Evolutionary conservation across 257 asterid genomes (phyloP).

Genomic region (Nicotiana obtusifolia): DNA sequence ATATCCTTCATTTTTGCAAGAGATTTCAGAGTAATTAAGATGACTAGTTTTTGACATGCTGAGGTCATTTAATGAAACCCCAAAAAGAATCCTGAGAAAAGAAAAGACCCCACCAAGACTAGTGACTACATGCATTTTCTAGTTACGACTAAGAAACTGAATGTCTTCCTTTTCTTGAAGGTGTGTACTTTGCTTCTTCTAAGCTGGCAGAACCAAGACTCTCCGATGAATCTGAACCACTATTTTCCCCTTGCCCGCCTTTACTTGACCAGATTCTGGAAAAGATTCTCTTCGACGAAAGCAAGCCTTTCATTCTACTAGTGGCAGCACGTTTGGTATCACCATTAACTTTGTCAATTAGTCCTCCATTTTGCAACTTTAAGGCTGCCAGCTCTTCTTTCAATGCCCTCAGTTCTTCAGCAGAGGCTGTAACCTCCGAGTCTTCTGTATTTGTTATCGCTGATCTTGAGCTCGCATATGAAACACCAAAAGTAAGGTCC

Average conservation of each 20-base stretch:
- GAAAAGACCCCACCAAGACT: neutral
- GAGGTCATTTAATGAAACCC: neutral
- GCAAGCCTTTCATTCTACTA: conserved; percentile 56
- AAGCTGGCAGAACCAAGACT: conserved; percentile 60
- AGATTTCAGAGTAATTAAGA: neutral
- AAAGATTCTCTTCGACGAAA: conserved; percentile 60
- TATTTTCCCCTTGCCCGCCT: conserved; percentile 50
- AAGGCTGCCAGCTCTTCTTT: conserved; percentile 77
- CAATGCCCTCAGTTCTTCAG: conserved; percentile 77
- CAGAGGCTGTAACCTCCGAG: conserved; percentile 88
- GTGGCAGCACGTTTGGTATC: conserved; percentile 39
- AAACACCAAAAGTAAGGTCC: conserved; percentile 53
- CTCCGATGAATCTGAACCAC: conserved; percentile 94
- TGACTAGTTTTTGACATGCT: conserved; percentile 17
- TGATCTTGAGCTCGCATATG: conserved; percentile 72
- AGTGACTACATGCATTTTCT: neutral
- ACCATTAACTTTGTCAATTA: conserved; percentile 29
- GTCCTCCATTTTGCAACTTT: conserved; percentile 49
- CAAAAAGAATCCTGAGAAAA: neutral
- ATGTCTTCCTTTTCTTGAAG: conserved; percentile 66
- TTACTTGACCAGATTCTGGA: conserved; percentile 81
- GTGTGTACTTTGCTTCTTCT: conserved; percentile 64
- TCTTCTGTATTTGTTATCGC: conserved; percentile 66
- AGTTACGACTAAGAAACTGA: conserved; percentile 59
- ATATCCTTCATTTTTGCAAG: conserved; percentile 2